phyloP scores from a whole-genome alignment of 805 yeast species.

The Candida tallmaniae region DNA sequence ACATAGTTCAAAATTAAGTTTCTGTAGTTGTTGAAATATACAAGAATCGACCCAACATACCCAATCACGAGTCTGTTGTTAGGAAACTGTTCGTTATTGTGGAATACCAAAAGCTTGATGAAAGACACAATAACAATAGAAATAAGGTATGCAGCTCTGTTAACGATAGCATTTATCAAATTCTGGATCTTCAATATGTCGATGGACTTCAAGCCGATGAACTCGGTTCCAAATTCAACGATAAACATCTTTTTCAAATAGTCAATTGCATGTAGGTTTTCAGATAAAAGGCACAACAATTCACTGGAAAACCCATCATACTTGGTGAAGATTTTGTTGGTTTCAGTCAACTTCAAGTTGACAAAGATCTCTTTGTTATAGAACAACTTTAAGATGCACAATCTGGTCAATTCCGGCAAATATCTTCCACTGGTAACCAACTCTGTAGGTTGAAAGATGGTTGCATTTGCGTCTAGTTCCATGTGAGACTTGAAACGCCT shows the following conservation, averaged over 20 bases:
- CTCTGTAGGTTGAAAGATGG: conserved; percentile 54
- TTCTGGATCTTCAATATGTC: conserved; percentile 27
- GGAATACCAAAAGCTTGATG: conserved; percentile 20
- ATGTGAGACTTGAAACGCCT: conserved; percentile 21
- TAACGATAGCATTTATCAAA: conserved; percentile 34
- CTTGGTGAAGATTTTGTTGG: conserved; percentile 10
- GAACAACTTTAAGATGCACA: conserved; percentile 34
- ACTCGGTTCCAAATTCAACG: conserved; percentile 19
- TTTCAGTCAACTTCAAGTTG: conserved; percentile 9
- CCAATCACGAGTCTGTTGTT: conserved; percentile 33
- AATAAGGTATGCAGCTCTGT: conserved; percentile 42
- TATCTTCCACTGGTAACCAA: conserved; percentile 53
- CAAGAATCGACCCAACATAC: conserved; percentile 49
- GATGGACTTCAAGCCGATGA: conserved; percentile 11
- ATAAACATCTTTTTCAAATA: conserved; percentile 18
- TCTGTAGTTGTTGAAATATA: conserved; percentile 39
- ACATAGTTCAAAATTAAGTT: conserved; percentile 19
- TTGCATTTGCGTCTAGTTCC: conserved; percentile 15
- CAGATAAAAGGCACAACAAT: conserved; percentile 35
- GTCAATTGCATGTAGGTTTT: conserved; percentile 11
- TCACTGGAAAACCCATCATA: conserved; percentile 40
- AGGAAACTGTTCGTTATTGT: conserved; percentile 18
- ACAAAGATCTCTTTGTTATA: conserved; percentile 23
- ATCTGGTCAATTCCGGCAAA: conserved; percentile 48
- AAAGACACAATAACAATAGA: conserved; percentile 40